Evolutionary conservation across 2,329 filamentous ascomycete species (phyloP), one percentile per base, ranked within the genome.

Genomic region (Fusarium nurragi): DNA sequence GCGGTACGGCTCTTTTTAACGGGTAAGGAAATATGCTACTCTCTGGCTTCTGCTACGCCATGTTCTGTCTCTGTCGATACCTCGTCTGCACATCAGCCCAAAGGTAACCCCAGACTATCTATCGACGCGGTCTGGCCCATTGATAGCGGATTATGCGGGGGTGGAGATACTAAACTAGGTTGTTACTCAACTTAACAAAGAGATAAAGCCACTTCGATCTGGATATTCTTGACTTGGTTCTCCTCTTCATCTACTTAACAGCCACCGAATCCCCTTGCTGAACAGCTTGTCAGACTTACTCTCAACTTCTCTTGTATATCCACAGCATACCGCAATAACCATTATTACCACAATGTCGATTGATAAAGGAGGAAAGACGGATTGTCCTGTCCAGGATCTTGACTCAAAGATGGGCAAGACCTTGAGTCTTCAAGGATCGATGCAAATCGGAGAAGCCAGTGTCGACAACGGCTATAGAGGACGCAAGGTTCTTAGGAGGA

Each of bases 351-450:
- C 16, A 10, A 58, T 70, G 60, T n/a, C 43, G 18, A 30, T 7
- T 7, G 37, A 64, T n/a, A 61, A 64, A 37, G 32, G 21, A 23
- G 47, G 60, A 12, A 68, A 69, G 25, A 32, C 13, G 4, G 34
- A 36, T 4, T 12, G 38, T 2, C 26, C 48, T 1, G 23, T 16
- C 4, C 64, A 53, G 6, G 58, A 65, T 3, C 48, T 51, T 10
- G 40, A 49, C 8, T 18, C 51, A 4, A 66, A 70, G 44, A 40
- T 65, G 39, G 65, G 58, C 13, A 54, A 57, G 9, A 54, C 54
- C 1, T n/a, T 67, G 7, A 70, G 65, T 6, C 32, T 66, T 1
- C 62, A 60, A 5, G 65, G 43, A 25, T 68, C 65, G 7, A 36
- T 52, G 13, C 41, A 62, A 18, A 22, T 47, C 7, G 52, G 30